Percentiles rank a stretch among this genome's conserved stretches.
Evolutionary conservation across 108 stramenopile species (phyloP).

Genomic region (Discostella pseudostelligera): DNA sequence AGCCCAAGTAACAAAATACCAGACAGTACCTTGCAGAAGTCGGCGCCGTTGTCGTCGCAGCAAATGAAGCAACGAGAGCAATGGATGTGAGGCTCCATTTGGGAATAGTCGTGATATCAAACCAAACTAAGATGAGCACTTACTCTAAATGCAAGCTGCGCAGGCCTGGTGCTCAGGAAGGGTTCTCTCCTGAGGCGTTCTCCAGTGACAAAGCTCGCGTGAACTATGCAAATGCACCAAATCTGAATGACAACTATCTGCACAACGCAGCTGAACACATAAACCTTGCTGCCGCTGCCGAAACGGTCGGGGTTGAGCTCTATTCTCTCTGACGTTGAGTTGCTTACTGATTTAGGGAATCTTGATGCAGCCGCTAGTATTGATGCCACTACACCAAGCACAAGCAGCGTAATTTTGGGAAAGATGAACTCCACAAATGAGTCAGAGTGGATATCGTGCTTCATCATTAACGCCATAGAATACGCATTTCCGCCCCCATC

Average conservation of each 20-base stretch:
- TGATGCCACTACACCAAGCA: conserved; percentile 51
- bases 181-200: conserved; percentile 58
- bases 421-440: conserved; percentile 70
- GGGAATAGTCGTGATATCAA: not conserved
- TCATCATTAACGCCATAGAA: conserved; percentile 49
- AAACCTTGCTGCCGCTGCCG: conserved; percentile 45
- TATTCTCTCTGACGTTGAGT: conserved; percentile 16
- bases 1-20: conserved; percentile 39
- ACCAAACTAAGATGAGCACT: conserved; percentile 16
- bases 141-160: conserved; percentile 77
- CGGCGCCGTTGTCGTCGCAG: not conserved
- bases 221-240: conserved; percentile 58
- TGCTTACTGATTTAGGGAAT: conserved; percentile 45
- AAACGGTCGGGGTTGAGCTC: conserved; percentile 45
- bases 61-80: not conserved
- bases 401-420: conserved; percentile 58
- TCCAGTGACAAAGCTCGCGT: conserved; percentile 58
- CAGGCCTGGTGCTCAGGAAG: conserved; percentile 77
- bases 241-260: conserved; percentile 54
- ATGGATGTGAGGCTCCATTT: conserved; percentile 4
- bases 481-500: conserved; percentile 55
- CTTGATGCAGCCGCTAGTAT: conserved; percentile 47
- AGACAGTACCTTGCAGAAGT: conserved; percentile 22
- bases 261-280: conserved; percentile 53
- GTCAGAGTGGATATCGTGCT: conserved; percentile 67